These are phyloP conservation scores for Annona squamosa DNA, from an alignment of 164 flowering plant genomes.

Conservation along the genomic window DNA sequence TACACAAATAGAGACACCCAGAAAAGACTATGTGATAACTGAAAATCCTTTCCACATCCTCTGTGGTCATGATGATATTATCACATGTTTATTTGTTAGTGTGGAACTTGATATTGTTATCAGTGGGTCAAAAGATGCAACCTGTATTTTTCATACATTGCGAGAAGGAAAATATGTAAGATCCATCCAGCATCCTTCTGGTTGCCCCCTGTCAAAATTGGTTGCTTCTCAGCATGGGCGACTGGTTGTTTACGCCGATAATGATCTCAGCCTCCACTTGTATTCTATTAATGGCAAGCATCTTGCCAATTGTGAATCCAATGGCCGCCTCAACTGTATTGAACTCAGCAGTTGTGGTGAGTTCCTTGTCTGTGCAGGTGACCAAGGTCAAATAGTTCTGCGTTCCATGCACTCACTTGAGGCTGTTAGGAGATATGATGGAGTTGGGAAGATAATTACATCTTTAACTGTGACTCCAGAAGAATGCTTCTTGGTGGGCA, in stretches of 20 bases:
- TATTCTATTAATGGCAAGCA: slow-evolving; percentile 89
- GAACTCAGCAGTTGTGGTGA: slow-evolving; percentile 86
- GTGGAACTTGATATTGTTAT: slow-evolving; percentile 86
- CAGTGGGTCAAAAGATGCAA: slow-evolving; percentile 98
- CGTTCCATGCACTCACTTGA: slow-evolving; percentile 90
- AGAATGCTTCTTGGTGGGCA: slow-evolving; percentile 93
- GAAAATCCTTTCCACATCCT: slow-evolving; percentile 90
- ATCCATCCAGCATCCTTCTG: slow-evolving; percentile 77
- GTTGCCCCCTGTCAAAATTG: slow-evolving; percentile 75
- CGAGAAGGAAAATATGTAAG: slow-evolving; percentile 84
- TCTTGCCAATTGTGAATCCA: slow-evolving; percentile 73
- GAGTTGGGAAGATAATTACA: slow-evolving; percentile 76
- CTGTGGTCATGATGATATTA: slow-evolving; percentile 95
- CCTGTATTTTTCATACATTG: slow-evolving; percentile 83
- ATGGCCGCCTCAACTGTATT: slow-evolving; percentile 83
- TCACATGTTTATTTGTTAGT: slow-evolving; percentile 84
- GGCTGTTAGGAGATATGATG: slow-evolving; percentile 60
- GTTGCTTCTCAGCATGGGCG: slow-evolving; percentile 81
- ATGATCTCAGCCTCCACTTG: slow-evolving; percentile 82
- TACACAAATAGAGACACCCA: slow-evolving; percentile 50
- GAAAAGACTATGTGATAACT: slow-evolving; percentile 58
- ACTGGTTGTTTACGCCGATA: slow-evolving; percentile 68
- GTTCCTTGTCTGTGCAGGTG: slow-evolving; percentile 89
- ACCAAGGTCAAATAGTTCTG: slow-evolving; percentile 87
- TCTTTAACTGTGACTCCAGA: slow-evolving; percentile 87